phyloP scores from a whole-genome alignment of 345 rosid genomes.

The Salix dunnii region DNA sequence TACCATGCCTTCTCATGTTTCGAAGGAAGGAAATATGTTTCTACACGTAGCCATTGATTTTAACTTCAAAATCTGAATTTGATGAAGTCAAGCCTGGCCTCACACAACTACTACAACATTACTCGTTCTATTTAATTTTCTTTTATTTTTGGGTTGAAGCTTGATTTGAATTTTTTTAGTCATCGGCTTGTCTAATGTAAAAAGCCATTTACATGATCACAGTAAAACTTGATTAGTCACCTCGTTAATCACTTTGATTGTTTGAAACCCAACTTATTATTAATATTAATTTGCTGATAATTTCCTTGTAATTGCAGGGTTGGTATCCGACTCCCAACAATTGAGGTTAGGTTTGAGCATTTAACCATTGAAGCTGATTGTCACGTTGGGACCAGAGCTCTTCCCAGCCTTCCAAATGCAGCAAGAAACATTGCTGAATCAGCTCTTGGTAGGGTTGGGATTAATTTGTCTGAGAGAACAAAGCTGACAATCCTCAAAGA shows the following conservation, averaged over 20 bases:
- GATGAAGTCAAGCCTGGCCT: background rate
- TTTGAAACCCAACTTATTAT: background rate
- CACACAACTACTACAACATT: background rate
- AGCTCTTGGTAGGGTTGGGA: constrained; percentile 50
- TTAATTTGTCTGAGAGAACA: constrained; percentile 53
- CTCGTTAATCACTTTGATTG: background rate
- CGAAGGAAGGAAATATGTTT: too few relatives aligned
- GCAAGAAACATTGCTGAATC: constrained; percentile 69
- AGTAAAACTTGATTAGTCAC: background rate
- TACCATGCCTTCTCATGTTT: too few relatives aligned
- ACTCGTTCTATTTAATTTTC: background rate
- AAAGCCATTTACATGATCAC: background rate
- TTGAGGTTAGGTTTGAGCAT: constrained; percentile 69
- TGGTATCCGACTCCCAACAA: constrained; percentile 72
- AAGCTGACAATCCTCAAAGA: constrained; percentile 79
- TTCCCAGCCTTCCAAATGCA: constrained; percentile 70
- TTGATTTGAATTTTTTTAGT: background rate
- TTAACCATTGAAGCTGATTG: constrained; percentile 71
- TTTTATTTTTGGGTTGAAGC: too few relatives aligned
- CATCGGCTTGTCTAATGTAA: background rate
- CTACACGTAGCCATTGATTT: too few relatives aligned
- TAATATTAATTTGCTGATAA: background rate
- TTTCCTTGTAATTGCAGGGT: constrained; percentile 45
- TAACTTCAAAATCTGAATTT: background rate
- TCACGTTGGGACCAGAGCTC: constrained; percentile 70